These are phyloP conservation scores for Tillandsia fasciculata DNA, from an alignment of 176 grass and related monocot species.

Conservation along the genomic window DNA sequence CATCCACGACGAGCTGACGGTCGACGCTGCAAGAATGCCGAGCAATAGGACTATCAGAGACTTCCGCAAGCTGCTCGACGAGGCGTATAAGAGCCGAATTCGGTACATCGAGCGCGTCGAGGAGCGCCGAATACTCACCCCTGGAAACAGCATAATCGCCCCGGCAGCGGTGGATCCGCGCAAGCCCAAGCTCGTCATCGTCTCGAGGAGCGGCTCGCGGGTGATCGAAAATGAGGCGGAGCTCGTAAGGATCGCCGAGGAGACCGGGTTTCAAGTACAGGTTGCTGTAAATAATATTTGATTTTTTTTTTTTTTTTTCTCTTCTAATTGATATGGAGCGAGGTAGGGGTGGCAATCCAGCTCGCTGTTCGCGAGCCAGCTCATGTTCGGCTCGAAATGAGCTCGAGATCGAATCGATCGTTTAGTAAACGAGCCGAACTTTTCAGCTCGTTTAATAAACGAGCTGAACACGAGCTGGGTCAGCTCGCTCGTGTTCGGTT, in stretches of 20 bases:
- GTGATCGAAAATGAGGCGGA: conserved; percentile 70
- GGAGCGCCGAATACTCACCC: conserved; percentile 18
- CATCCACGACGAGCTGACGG: conserved; percentile 71
- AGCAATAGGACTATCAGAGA: conserved; percentile 41
- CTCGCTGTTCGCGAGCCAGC: too few relatives aligned
- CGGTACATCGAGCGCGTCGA: conserved; percentile 33
- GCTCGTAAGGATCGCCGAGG: conserved; percentile 19
- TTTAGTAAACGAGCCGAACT: too few relatives aligned
- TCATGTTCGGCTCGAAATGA: too few relatives aligned
- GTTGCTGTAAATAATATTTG: conserved; percentile 6
- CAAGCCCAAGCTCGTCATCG: conserved; percentile 35
- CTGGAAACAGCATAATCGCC: neutral
- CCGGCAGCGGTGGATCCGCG: neutral
- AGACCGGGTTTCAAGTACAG: conserved; percentile 52
- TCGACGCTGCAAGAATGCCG: conserved; percentile 33
- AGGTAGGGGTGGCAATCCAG: too few relatives aligned
- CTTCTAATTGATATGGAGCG: too few relatives aligned
- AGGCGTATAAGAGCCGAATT: conserved; percentile 50
- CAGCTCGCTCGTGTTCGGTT: too few relatives aligned
- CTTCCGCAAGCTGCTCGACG: conserved; percentile 60
- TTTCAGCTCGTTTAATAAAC: too few relatives aligned
- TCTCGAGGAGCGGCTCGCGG: conserved; percentile 52
- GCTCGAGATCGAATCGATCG: too few relatives aligned
- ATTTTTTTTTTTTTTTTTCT: too few relatives aligned
- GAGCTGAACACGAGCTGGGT: too few relatives aligned